Evolutionary conservation across 2,329 filamentous ascomycete species (phyloP).

Genomic region (Scortechinia acanthostroma): DNA sequence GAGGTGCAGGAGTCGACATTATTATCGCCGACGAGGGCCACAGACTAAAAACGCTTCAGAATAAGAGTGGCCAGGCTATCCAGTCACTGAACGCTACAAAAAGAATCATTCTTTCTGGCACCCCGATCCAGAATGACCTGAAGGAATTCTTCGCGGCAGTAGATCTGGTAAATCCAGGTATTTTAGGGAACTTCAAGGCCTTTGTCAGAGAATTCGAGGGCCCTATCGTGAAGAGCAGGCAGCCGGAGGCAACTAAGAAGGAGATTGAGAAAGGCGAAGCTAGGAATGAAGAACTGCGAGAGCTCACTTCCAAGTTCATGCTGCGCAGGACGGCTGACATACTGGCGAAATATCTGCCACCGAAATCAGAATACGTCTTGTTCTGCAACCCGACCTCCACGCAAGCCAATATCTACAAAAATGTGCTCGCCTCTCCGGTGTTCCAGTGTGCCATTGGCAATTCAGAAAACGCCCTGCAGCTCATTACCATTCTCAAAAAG

Average conservation of each 20-base stretch:
- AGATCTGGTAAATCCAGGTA: constrained; percentile 62
- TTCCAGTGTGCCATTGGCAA: constrained; percentile 56
- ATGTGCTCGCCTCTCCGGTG: constrained; percentile 55
- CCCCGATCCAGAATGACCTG: constrained; percentile 63
- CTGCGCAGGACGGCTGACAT: constrained; percentile 60
- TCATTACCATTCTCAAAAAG: constrained; percentile 70
- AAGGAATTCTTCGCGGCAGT: constrained; percentile 63
- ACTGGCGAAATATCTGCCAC: constrained; percentile 56
- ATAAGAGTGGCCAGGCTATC: constrained; percentile 61
- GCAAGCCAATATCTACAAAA: constrained; percentile 53
- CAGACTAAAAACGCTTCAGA: constrained; percentile 60
- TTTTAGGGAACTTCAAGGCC: constrained; percentile 51
- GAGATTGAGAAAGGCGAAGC: constrained; percentile 59
- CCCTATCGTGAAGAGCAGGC: constrained; percentile 55
- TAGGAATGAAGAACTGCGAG: constrained; percentile 50
- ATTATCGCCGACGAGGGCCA: constrained; percentile 67
- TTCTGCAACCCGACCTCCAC: constrained; percentile 55
- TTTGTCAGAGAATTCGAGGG: constrained; percentile 60
- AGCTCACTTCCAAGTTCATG: constrained; percentile 56
- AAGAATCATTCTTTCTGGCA: constrained; percentile 58
- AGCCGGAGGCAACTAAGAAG: constrained; percentile 51
- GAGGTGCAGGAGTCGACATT: constrained; percentile 58
- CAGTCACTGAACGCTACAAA: constrained; percentile 53
- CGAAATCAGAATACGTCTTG: constrained; percentile 62
- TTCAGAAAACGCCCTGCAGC: constrained; percentile 54